Evolutionary conservation across 176 grass and related monocot genomes (phyloP), one percentile per base, ranked within the genome.

Genomic region (Aechmea fasciata): DNA sequence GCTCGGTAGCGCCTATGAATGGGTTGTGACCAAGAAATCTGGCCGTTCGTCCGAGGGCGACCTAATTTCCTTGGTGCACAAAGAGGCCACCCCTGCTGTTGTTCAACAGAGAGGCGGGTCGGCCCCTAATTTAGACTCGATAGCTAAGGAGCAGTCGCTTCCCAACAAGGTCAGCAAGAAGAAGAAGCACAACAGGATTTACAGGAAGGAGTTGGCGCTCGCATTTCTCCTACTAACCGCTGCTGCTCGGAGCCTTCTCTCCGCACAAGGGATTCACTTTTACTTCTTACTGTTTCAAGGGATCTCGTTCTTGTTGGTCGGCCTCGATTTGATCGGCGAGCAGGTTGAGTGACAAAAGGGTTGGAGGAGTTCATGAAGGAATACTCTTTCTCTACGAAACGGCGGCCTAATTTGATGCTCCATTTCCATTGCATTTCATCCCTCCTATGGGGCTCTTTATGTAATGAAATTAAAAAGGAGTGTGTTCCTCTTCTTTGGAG

Each of bases 261-360:
- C 89, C 0, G 91, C 91, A 48, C 95, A 99, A 80, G 95, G 95
- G 15, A 99, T 99, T 67, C 95, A 99, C 77, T 99, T 99, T 80
- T 99, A 99, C 80, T 99, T 99, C 77, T 84, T 99, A 67, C 78
- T 99, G 69, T 99, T 99, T 71, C 95, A 99, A 65, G 95, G 95
- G 47, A 84, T 99, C 52, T 90, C 95, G 69, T 99, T 99, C 77
- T 80, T 93, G 75, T 71, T 99, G 66, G 95, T 94, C 48, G 95
- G 95, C 24, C 89, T 99, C 52, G 95, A 99, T 80, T 85, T 99
- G 77, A 94, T 99, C 59, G 95, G 95, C 19, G 90, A 99, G 84
- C 95, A 99, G 84, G 75, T 99, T 55, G 83, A 87, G 61, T 94
- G 80, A 81, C 65, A 57, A 20, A 49, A 53, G 12, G 20, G 55